Base-by-base conservation (phyloP, 1,139 yeast genomes). In the Yarrowia galli region DNA sequence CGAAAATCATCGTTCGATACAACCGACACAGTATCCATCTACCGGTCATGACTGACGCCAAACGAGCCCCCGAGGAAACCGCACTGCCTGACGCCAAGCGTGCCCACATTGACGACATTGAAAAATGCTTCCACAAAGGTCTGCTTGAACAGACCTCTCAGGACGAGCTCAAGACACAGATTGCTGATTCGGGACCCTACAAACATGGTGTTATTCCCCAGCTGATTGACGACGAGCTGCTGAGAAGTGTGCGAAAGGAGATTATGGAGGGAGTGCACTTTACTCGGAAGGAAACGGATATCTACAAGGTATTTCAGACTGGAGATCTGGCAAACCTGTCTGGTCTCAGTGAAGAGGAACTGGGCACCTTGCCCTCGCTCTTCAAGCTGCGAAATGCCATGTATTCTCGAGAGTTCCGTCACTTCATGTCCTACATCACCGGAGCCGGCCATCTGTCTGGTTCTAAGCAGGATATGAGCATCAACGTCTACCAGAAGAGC, bases 251-350 rank as follows among this genome's bases (percentile, higher is more conserved):
- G 2, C 84, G 98, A 65, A 84, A 85, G 69, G 99, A 96, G 76
- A 93, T 96, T 48, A 84, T 91, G 73, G 81, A 83, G 8, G 90
- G 92, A 74, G 88, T 96, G 69, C 96, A 91, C 61, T 96, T 96
- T 80, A 92, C 98, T 22, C 87, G 88, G 74, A 96, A 95, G 78
- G 99, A 96, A 78, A 96, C 99, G 0, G 99, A 96, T 75, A 96
- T 96, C 70, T 96, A 96, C 79, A 93, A 92, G 77, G 97, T 96
- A 40, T 89, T 84, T 76, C 99, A 96, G 78, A 89, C 96, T 64
- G 99, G 99, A 35, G 99, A 96, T 77, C 83, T 96, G 73, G 97
- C 98, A 51, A 96, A 96, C 76, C 80, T 96, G 65, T 89, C 96
- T 0, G 97, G 98, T 0, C 82, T 96, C 70, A 86, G 91, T 71